Base-by-base conservation (phyloP, 116 monocot species). In the Zostera marina region DNA sequence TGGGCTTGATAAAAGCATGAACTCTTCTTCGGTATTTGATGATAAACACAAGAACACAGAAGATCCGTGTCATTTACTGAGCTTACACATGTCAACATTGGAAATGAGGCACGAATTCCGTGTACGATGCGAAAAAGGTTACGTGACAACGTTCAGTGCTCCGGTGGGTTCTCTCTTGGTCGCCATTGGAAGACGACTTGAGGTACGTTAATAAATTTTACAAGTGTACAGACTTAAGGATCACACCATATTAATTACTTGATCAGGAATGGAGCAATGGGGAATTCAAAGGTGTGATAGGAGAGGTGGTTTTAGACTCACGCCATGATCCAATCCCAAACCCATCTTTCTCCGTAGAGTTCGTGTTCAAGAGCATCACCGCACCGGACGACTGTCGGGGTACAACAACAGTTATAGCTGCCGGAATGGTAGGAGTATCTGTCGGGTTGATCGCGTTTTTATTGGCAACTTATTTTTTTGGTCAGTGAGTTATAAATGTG, bases 181-280 rank as follows among this genome's bases (percentile, higher is more conserved):
- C 25, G 64, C 77, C 15, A 40, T 77, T 44, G 63, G 74, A 6
- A 62, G 62, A 61, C 66, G 64, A 43, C 63, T 81, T 8, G 73
- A 77, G 81, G 81, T 17, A 41, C n/a, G n/a, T n/a, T n/a, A n/a
- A n/a, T n/a, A n/a, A n/a, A n/a, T n/a, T n/a, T n/a, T n/a, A n/a
- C n/a, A n/a, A n/a, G n/a, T n/a, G n/a, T n/a, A n/a, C n/a, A n/a
- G n/a, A n/a, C n/a, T n/a, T n/a, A n/a, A n/a, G n/a, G n/a, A n/a
- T n/a, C n/a, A n/a, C n/a, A n/a, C n/a, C n/a, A n/a, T 32, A 32
- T 0, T 32, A 32, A 32, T 32, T 32, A 32, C 0, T 32, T 8
- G 9, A 23, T 9, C 56, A 66, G 66, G 66, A 56, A 44, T 44
- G 41, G 55, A 42, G 44, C 56, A 47, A 56, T 7, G 39, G 45